Evolutionary conservation across 352 stramenopile species (phyloP).

Genomic region (Phytophthora aleatoria): DNA sequence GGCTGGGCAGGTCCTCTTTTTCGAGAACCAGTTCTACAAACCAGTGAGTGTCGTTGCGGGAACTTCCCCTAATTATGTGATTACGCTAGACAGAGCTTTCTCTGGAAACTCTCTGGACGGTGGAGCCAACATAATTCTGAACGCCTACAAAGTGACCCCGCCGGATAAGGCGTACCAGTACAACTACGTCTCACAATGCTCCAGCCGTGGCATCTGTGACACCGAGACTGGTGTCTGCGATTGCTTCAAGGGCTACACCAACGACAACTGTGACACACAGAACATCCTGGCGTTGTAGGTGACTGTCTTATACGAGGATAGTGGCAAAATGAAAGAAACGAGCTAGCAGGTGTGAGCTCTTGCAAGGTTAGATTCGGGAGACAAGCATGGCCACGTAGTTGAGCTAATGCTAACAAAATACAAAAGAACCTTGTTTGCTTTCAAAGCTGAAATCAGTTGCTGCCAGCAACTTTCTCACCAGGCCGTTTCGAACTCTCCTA

Average conservation of each 20-base stretch:
- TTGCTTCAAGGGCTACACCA: slow-evolving; percentile 92
- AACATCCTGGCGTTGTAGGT: slow-evolving; percentile 76
- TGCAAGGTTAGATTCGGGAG: background rate
- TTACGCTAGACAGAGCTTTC: slow-evolving; percentile 55
- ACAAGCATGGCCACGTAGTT: background rate
- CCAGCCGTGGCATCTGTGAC: slow-evolving; percentile 71
- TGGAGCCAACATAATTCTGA: background rate
- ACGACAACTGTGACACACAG: slow-evolving; percentile 86
- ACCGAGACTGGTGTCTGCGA: slow-evolving; percentile 72
- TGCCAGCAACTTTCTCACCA: background rate
- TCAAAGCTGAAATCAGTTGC: background rate
- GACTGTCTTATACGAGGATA: background rate
- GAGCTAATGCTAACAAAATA: background rate
- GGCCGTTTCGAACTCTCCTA: background rate
- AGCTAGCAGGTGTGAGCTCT: background rate
- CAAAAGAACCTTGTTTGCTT: background rate
- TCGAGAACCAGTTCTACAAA: slow-evolving; percentile 68
- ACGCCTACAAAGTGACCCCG: slow-evolving; percentile 40
- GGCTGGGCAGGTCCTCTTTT: slow-evolving; percentile 50
- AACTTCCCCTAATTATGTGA: slow-evolving; percentile 5
- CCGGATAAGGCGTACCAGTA: slow-evolving; percentile 46
- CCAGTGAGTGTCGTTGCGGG: slow-evolving; percentile 5
- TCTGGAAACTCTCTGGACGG: slow-evolving; percentile 40
- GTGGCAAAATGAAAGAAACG: no score
- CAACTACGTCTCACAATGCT: slow-evolving; percentile 79